phyloP scores from a whole-genome alignment of 306 rosid species.

The Phaseolus lunatus region DNA sequence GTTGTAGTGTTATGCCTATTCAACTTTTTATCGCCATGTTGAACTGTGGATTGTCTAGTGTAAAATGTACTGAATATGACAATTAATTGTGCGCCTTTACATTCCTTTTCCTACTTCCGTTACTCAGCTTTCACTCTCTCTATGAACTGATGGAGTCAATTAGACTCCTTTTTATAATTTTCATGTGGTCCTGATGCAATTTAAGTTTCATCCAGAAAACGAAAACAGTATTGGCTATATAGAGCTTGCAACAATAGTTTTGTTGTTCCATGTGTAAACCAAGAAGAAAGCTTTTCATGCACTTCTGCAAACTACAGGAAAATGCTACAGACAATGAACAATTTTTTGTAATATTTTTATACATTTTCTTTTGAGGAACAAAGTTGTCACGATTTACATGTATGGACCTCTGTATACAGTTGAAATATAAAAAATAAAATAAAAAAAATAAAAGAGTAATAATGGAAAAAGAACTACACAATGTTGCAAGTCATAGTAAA shows the following conservation, averaged over 20 bases:
- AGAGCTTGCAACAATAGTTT: too few species aligned
- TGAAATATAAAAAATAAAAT: constrained; percentile 17
- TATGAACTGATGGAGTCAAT: not conserved
- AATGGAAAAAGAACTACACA: constrained; percentile 17
- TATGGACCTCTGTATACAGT: constrained; percentile 39
- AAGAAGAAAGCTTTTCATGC: not conserved
- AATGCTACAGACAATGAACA: constrained; percentile 2
- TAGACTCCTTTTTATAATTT: not conserved
- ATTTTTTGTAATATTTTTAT: not conserved
- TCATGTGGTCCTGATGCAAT: not conserved
- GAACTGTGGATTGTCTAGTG: constrained; percentile 32
- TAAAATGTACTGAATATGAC: not conserved
- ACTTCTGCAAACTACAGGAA: not conserved
- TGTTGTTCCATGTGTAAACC: not conserved
- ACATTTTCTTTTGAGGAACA: constrained; percentile 32
- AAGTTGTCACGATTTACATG: constrained; percentile 47
- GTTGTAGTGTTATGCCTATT: constrained; percentile 43
- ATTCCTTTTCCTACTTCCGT: not conserved
- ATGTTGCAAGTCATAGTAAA: constrained; percentile 24
- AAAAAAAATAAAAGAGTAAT: not conserved
- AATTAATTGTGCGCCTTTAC: not conserved
- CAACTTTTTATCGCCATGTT: constrained; percentile 35
- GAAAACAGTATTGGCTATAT: not conserved
- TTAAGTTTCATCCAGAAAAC: not conserved
- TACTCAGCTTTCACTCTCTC: not conserved